Evolutionary conservation across 2,329 filamentous ascomycete species (phyloP).

Genomic region (Fusarium austroafricanum): DNA sequence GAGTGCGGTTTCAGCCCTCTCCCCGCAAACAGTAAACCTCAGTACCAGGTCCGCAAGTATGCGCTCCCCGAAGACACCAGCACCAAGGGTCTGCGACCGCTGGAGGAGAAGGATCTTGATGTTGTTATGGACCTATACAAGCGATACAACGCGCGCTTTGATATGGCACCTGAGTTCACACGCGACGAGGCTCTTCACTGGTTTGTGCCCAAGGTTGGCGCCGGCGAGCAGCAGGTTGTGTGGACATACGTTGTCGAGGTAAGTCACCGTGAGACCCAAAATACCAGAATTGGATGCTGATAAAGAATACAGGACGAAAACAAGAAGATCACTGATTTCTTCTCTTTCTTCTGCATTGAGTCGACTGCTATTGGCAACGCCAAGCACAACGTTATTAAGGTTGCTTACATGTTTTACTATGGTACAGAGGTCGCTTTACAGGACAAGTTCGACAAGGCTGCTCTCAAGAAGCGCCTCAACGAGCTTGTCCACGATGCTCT

Average conservation of each 20-base stretch:
- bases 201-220: constrained; percentile 75
- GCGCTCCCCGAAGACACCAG: constrained; percentile 79
- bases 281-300: background rate
- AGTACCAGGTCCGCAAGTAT: constrained; percentile 88
- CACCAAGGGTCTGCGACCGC: constrained; percentile 80
- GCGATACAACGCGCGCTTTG: constrained; percentile 82
- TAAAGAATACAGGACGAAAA: constrained; percentile 61
- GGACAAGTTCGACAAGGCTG: constrained; percentile 62
- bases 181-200: constrained; percentile 88
- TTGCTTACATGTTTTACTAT: constrained; percentile 98
- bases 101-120: constrained; percentile 82
- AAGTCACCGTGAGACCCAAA: constrained; percentile 32
- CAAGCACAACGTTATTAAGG: constrained; percentile 82
- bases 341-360: constrained; percentile 96
- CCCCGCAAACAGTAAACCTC: constrained; percentile 83
- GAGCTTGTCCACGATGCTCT: constrained; percentile 84
- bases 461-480: constrained; percentile 84
- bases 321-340: constrained; percentile 92
- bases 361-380: constrained; percentile 88
- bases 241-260: constrained; percentile 94
- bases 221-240: constrained; percentile 79
- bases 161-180: constrained; percentile 85
- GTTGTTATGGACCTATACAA: constrained; percentile 79
- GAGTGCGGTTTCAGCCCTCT: constrained; percentile 94
- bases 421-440: constrained; percentile 82